A percentile compares a stretch with the other conserved stretches of the same genome.
phyloP scores from a whole-genome alignment of 2,329 filamentous ascomycete genomes.

The Colletotrichum sp. region DNA sequence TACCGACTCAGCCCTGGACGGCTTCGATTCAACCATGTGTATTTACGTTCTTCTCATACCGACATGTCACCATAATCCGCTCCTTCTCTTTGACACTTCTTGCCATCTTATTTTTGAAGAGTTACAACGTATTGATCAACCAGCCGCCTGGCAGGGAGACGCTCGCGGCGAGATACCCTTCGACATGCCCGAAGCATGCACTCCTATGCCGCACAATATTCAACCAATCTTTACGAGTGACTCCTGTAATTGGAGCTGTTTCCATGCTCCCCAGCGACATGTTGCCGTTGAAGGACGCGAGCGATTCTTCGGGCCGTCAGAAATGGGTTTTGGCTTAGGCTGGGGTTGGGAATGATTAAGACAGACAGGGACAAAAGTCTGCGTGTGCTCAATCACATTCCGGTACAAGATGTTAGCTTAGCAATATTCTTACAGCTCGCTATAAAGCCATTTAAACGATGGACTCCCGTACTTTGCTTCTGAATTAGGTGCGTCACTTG shows the following conservation, averaged over 20 bases:
- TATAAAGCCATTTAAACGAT: accelerated
- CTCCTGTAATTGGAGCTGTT: not conserved
- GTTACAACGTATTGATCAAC: not conserved
- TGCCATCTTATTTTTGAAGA: not conserved
- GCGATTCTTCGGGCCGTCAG: accelerated
- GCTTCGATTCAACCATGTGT: not conserved
- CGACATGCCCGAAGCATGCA: not conserved
- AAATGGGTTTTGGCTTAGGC: not conserved
- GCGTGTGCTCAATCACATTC: accelerated
- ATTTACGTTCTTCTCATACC: not conserved
- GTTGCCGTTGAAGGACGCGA: accelerated
- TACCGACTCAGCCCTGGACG: not conserved
- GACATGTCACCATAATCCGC: not conserved
- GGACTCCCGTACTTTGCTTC: accelerated
- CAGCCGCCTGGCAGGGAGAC: not conserved
- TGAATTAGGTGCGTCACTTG: accelerated
- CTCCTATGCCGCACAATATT: not conserved
- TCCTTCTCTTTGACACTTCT: not conserved
- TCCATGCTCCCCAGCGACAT: not conserved
- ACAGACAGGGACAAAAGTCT: accelerated
- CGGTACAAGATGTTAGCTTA: accelerated
- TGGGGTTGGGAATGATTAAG: not conserved
- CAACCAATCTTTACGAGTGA: not conserved
- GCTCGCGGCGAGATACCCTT: not conserved
- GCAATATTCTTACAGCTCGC: not conserved